Evolutionary conservation across 257 asterid genomes (phyloP), one percentile per base, ranked within the genome.

Genomic region (Primulina tabacum): DNA sequence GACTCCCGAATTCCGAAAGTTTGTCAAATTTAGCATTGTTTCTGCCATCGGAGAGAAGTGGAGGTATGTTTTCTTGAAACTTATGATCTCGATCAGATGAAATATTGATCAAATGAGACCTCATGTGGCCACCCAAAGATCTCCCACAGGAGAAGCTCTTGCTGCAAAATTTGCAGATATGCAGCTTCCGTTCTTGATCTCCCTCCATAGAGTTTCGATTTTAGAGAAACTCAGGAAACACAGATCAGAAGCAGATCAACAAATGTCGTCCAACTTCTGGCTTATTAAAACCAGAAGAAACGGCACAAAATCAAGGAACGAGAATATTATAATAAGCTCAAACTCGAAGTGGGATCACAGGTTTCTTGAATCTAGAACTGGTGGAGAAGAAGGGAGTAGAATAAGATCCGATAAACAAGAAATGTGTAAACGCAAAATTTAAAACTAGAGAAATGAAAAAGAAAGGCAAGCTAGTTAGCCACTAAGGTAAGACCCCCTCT

Each of bases 51-150:
- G 21, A 33, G 53, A 75, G 75, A 60, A 84, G 73, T 26, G 80
- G 84, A 34, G 81, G 81, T 76, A 82, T 84, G 73, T 88, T 83
- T 82, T 78, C 80, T 43, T 69, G 77, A 40, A 67, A 68, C 62
- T 79, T 82, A 4, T 17, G 74, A 40, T 60, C 76, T 34, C 62
- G 75, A 14, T 84, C 69, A 47, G 83, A 62, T 35, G 89, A 75
- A 65, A 73, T 59, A 70, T 67, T 80, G 79, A 86, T 86, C 85
- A 89, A 69, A 79, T 92, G 98, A 78, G 97, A 88, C 90, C 97
- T 89, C 93, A 89, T 86, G 40, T 86, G 89, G 18, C 92, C 92
- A 4, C 92, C 92, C 47, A 86, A 75, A 17, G 92, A 82, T 82
- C 87, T 86, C 50, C 92, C 92, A 76, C 87, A 83, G 26, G 83